A percentile compares a stretch with the other conserved stretches of the same genome.
These are phyloP conservation scores for Phytopythium helicoides DNA, from an alignment of 352 stramenopile species.

Conservation along the genomic window DNA sequence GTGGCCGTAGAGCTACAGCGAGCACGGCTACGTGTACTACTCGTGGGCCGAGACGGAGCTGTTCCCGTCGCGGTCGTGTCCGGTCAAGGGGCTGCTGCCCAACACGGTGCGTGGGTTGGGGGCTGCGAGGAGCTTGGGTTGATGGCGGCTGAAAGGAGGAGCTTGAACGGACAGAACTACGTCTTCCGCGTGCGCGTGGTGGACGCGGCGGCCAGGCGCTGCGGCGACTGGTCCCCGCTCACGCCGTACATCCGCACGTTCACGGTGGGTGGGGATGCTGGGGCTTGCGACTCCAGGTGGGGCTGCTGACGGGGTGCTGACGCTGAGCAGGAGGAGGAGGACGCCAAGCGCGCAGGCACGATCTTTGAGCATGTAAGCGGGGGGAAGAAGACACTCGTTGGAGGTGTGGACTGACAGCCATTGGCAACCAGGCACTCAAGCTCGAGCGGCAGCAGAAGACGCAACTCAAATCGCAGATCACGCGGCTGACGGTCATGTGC, in stretches of 20 bases:
- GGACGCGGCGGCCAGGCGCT: slow-evolving; percentile 53
- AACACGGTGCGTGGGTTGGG: slow-evolving; percentile 49
- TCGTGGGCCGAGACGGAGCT: slow-evolving; percentile 77
- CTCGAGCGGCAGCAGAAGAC: slow-evolving; percentile 77
- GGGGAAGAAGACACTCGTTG: too few relatives aligned
- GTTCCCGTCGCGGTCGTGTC: slow-evolving; percentile 50
- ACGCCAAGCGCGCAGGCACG: slow-evolving; percentile 81
- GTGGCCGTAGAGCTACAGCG: slow-evolving; percentile 73
- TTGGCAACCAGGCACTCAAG: slow-evolving; percentile 70
- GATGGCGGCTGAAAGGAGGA: too few relatives aligned
- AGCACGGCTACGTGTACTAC: slow-evolving; percentile 88
- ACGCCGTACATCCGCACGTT: slow-evolving; percentile 79
- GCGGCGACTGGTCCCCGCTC: slow-evolving; percentile 74
- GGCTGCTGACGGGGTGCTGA: background rate
- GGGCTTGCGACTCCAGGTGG: background rate
- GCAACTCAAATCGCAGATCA: slow-evolving; percentile 71
- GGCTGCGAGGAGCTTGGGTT: too few relatives aligned
- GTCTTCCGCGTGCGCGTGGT: slow-evolving; percentile 77
- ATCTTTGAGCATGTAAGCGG: slow-evolving; percentile 74
- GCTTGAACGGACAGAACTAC: slow-evolving; percentile 72
- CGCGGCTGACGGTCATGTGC: slow-evolving; percentile 72
- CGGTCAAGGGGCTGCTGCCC: slow-evolving; percentile 65
- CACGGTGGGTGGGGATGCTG: slow-evolving; percentile 22
- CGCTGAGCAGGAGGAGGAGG: slow-evolving; percentile 54
- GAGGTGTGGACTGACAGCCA: too few relatives aligned